These are phyloP conservation scores for Microbotryomycetes sp. DNA, from an alignment of 1,284 basidiomycete genomes.

Conservation along the genomic window DNA sequence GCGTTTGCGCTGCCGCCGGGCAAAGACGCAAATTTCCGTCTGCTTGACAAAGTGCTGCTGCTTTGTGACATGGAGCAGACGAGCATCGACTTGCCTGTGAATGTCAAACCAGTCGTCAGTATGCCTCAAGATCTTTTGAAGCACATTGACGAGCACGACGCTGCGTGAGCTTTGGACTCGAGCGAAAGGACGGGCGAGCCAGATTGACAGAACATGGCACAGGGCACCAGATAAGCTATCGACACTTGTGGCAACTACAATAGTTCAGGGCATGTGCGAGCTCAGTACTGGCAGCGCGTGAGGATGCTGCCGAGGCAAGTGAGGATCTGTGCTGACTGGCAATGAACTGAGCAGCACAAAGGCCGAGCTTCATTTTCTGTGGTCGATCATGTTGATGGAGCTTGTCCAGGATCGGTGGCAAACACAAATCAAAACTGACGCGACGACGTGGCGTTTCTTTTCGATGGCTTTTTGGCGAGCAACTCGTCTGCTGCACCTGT, in stretches of 20 bases:
- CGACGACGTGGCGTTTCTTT: background rate
- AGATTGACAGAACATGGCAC: no score
- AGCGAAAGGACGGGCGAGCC: no score
- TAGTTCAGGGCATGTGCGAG: background rate
- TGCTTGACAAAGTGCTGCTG: background rate
- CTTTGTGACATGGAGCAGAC: background rate
- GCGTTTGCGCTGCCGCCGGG: background rate
- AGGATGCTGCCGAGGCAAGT: no score
- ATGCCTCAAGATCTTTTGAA: no score
- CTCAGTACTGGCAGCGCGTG: background rate
- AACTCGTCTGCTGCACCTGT: background rate
- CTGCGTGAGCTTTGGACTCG: no score
- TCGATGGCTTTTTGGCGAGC: background rate
- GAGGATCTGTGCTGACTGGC: no score
- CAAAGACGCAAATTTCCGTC: background rate
- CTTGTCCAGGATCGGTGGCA: background rate
- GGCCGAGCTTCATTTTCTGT: background rate
- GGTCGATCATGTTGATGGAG: background rate
- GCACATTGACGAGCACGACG: no score
- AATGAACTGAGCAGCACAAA: background rate
- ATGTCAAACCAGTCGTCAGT: no score
- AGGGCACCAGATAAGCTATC: no score
- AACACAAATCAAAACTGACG: background rate
- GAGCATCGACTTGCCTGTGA: background rate
- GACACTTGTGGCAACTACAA: background rate